A percentile compares a stretch with the other conserved stretches of the same genome.
Evolutionary conservation across 352 stramenopile genomes (phyloP).

Genomic region (Albugo candida): DNA sequence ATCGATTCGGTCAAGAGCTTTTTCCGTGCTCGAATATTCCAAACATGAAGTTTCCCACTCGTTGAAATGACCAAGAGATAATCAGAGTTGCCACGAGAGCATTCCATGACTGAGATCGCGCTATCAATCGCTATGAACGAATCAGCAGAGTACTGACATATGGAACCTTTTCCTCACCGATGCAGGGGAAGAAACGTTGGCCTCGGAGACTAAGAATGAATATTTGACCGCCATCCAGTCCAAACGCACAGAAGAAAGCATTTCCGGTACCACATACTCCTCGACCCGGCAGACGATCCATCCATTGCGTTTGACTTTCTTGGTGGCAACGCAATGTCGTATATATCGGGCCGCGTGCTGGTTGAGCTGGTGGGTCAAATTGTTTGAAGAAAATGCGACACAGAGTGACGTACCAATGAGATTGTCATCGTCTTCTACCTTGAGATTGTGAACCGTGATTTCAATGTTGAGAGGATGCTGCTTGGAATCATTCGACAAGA

Average conservation of each 20-base stretch:
- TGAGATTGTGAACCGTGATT: conserved; percentile 48
- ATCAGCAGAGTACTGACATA: background rate
- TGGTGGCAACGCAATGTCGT: conserved; percentile 50
- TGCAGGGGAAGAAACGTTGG: conserved; percentile 56
- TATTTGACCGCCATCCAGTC: conserved; percentile 39
- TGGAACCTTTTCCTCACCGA: conserved; percentile 17
- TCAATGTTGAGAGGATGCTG: conserved; percentile 12
- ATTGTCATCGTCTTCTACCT: conserved; percentile 19
- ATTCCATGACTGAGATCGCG: conserved; percentile 45
- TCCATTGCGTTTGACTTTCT: conserved; percentile 38
- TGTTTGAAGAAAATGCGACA: background rate
- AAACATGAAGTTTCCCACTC: conserved; percentile 47
- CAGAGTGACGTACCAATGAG: conserved; percentile 17
- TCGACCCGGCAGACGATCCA: conserved; percentile 52
- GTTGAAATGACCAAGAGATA: conserved; percentile 56
- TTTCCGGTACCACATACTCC: conserved; percentile 40
- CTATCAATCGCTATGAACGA: conserved; percentile 30
- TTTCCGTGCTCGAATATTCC: conserved; percentile 30
- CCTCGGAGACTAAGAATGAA: conserved; percentile 41
- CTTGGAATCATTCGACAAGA: background rate
- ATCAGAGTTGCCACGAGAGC: conserved; percentile 29
- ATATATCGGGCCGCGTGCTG: conserved; percentile 42
- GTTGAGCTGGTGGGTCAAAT: background rate
- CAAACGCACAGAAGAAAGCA: conserved; percentile 32
- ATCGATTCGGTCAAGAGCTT: conserved; percentile 36